Evolutionary conservation across 805 yeast species (phyloP).

Genomic region (Candida oleophila): DNA sequence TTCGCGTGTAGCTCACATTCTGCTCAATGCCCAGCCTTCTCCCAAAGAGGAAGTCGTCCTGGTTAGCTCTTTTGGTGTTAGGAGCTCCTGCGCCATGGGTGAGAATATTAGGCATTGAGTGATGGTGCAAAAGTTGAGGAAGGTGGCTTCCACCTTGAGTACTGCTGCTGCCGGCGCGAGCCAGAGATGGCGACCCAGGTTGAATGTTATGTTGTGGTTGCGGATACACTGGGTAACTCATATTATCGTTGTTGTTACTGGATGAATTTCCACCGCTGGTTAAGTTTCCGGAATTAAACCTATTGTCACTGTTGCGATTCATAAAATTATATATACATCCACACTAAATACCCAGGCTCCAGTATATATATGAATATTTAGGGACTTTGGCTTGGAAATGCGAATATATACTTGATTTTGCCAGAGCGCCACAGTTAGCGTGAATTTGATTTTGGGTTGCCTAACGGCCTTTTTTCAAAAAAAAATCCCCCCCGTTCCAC

Average conservation of each 20-base stretch:
- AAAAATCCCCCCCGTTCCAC: neutral
- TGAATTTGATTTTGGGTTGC: neutral
- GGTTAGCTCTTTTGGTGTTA: neutral
- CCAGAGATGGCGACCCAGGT: neutral
- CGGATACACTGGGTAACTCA: constrained; percentile 2
- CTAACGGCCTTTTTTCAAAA: too few relatives aligned
- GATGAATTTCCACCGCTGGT: neutral
- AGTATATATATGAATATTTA: neutral
- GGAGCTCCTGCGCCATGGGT: neutral
- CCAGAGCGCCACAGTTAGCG: neutral
- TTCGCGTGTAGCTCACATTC: constrained; percentile 14
- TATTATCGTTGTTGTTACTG: neutral
- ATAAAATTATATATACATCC: neutral
- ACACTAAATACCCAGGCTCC: neutral
- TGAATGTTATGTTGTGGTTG: neutral
- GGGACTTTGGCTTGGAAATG: neutral
- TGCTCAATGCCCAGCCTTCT: constrained; percentile 11
- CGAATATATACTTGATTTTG: neutral
- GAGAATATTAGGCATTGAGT: neutral
- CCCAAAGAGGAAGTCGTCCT: neutral
- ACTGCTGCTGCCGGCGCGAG: neutral
- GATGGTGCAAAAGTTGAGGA: neutral
- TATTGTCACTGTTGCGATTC: neutral
- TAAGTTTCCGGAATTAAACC: neutral
- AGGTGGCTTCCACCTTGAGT: neutral